Evolutionary conservation across 768 basidiomycete species (phyloP), one percentile per base, ranked within the genome.

Genomic region (Podaxis sp.): DNA sequence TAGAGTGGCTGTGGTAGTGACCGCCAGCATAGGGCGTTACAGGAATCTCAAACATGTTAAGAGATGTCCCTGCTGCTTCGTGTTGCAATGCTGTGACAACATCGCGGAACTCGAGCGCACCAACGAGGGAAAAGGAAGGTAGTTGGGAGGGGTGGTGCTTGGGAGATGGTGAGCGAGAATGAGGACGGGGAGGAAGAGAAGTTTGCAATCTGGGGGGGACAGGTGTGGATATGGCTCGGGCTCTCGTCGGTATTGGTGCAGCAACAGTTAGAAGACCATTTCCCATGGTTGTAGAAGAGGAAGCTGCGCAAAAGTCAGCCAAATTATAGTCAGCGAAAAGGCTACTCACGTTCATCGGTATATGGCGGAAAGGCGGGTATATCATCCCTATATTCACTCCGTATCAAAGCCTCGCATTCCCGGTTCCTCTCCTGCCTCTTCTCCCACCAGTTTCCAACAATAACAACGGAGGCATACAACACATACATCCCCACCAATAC

Each of bases 101-200:
- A 61, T 95, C 89, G 16, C 95, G 83, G 74, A 99, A 99, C 72
- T 99, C 97, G 47, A 99, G 83, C 0, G 97, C 97, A 7, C 96
- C 93, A 4, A 98, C 84, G 1, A 99, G 82, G 2, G 96, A 98
- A 67, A 93, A 93, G 0, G 90, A 91, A 2, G 90, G 90, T 73
- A 93, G 82, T 62, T 84, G 82, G 9, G 73, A 71, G 38, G 77
- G 71, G 50, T 64, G 76, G 25, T 71, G 74, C 5, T 78, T 68
- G 5, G 84, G 82, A 1, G 88, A 83, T 11, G 83, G 77, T 5
- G 84, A 77, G 25, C 77, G 80, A 13, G 83, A 77, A 56, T 75
- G 73, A 7, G 82, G 70, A 18, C 74, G 76, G 35, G 68, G 69
- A 7, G 82, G 77, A 55, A 77, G 61, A 61, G 70, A 64, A 16